These are phyloP conservation scores for Elongisporangium prolatum DNA, from an alignment of 352 stramenopile species.

Conservation along the genomic window DNA sequence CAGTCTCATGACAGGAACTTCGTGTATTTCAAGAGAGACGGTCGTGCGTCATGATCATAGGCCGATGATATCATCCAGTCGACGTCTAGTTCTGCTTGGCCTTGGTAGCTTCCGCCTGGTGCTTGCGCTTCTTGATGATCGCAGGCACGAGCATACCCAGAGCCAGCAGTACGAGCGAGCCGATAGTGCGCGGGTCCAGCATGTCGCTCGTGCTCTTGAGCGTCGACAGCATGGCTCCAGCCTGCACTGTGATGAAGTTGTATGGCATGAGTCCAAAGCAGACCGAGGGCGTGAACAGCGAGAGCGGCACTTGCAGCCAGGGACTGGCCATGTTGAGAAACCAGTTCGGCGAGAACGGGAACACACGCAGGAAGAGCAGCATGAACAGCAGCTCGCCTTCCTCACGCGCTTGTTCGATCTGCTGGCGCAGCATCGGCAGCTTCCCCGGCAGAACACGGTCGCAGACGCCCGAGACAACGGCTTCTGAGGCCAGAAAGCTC, in stretches of 20 bases:
- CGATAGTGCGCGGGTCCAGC: constrained; percentile 52
- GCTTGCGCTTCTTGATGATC: constrained; percentile 42
- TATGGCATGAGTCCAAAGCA: constrained; percentile 73
- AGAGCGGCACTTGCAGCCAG: constrained; percentile 67
- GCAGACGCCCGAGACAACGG: constrained; percentile 51
- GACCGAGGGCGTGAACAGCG: constrained; percentile 59
- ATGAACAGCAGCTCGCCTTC: constrained; percentile 50
- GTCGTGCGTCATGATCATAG: too few relatives aligned
- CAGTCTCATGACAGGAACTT: too few relatives aligned
- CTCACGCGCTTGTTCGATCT: constrained; percentile 48
- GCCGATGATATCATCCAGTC: too few relatives aligned
- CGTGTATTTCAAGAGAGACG: too few relatives aligned
- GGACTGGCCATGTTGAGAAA: constrained; percentile 80
- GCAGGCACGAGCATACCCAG: constrained; percentile 66
- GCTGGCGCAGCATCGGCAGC: constrained; percentile 33
- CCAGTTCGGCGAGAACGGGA: constrained; percentile 84
- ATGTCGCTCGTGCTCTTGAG: constrained; percentile 62
- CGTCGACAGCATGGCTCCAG: constrained; percentile 70
- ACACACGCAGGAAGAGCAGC: constrained; percentile 73
- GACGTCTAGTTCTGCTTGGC: too few relatives aligned
- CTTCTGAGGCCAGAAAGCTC: constrained; percentile 48
- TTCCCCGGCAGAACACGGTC: constrained; percentile 60
- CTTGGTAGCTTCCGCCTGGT: not conserved
- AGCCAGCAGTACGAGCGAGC: constrained; percentile 48
- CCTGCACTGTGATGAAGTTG: constrained; percentile 81